A percentile compares a stretch with the other conserved stretches of the same genome.
Evolutionary conservation across 768 basidiomycete genomes (phyloP).

Genomic region (Leccinum fibrillosum): DNA sequence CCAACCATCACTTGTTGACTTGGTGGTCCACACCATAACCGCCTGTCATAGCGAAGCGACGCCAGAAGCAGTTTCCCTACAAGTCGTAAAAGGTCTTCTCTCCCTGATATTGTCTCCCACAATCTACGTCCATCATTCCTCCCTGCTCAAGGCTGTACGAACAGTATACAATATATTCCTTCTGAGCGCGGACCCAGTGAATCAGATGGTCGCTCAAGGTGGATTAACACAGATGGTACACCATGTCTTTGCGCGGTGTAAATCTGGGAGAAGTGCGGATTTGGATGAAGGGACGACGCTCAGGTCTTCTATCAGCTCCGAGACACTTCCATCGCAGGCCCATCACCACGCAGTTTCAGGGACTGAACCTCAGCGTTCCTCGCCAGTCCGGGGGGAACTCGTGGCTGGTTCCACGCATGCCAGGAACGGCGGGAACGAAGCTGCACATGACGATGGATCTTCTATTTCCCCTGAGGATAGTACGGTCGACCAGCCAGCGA

Average conservation of each 20-base stretch:
- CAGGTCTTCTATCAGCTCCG: conserved; percentile 23
- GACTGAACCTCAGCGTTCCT: conserved; percentile 11
- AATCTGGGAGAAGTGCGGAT: conserved; percentile 29
- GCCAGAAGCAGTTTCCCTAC: conserved; percentile 87
- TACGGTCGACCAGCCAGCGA: neutral
- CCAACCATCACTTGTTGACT: conserved; percentile 79
- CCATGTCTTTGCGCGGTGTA: conserved; percentile 88
- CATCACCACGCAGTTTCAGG: conserved; percentile 4
- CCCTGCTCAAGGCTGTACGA: conserved; percentile 90
- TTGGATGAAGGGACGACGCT: conserved; percentile 14
- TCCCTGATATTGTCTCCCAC: conserved; percentile 84
- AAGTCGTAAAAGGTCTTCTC: conserved; percentile 94
- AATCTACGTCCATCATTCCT: conserved; percentile 90
- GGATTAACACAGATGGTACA: conserved; percentile 98
- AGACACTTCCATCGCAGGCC: conserved; percentile 12
- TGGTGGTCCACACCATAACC: conserved; percentile 93
- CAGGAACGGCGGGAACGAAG: neutral
- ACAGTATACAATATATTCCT: conserved; percentile 99
- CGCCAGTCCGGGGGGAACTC: conserved; percentile 2
- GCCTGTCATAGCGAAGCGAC: conserved; percentile 86
- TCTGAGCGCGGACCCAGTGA: conserved; percentile 83
- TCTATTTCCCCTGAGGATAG: conserved; percentile 2
- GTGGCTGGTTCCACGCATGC: neutral
- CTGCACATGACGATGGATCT: neutral
- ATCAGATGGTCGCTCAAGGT: conserved; percentile 98